These are phyloP conservation scores for Silene conica DNA, from an alignment of 148 eudicot genomes.

Conservation along the genomic window DNA sequence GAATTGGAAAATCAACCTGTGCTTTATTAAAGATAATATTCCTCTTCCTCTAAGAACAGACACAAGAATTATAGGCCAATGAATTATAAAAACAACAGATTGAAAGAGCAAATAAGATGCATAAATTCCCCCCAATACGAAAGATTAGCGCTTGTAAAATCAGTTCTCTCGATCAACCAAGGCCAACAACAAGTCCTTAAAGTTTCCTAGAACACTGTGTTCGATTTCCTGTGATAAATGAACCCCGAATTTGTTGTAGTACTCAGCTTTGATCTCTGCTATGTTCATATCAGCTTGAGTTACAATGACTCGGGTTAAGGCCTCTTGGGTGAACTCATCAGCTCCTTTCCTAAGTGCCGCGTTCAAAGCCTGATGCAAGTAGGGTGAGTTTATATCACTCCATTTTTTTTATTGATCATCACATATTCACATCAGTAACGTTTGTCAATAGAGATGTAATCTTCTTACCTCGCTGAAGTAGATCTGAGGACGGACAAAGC, in stretches of 20 bases:
- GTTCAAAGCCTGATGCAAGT: slow-evolving; percentile 43
- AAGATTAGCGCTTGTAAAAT: background rate
- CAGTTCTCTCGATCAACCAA: slow-evolving; percentile 43
- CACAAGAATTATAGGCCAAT: background rate
- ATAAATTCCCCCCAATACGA: background rate
- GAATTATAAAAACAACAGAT: background rate
- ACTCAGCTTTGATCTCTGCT: slow-evolving; percentile 46
- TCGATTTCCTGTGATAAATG: slow-evolving; percentile 39
- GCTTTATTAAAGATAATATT: background rate
- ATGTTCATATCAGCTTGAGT: slow-evolving; percentile 62
- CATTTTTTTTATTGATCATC: background rate
- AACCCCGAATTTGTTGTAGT: slow-evolving; percentile 33
- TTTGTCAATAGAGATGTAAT: background rate
- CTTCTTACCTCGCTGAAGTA: slow-evolving; percentile 60
- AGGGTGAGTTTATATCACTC: background rate
- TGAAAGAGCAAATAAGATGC: background rate
- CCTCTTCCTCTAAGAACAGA: background rate
- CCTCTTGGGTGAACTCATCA: slow-evolving; percentile 60
- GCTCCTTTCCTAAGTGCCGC: slow-evolving; percentile 44
- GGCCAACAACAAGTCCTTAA: slow-evolving; percentile 63
- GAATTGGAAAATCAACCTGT: background rate
- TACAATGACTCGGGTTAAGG: slow-evolving; percentile 55
- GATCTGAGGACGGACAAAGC: slow-evolving; percentile 46
- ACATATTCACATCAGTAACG: background rate
- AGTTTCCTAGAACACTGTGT: slow-evolving; percentile 59